Evolutionary conservation across 805 yeast genomes (phyloP).

Genomic region (Kluyveromyces nonfermentans): DNA sequence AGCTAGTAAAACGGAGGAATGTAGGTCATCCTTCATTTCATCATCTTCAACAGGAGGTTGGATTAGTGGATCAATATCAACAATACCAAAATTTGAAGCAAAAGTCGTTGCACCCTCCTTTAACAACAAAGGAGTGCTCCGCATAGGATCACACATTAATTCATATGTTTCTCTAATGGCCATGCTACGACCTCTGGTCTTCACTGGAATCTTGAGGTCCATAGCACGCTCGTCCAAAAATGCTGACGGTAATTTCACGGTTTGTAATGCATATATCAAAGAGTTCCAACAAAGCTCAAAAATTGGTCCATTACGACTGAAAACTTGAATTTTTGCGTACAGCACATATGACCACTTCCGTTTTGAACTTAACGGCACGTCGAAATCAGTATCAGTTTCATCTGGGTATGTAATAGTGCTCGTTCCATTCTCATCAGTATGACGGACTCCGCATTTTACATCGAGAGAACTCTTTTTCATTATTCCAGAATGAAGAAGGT

Average conservation of each 20-base stretch:
- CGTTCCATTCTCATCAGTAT: slow-evolving; percentile 41
- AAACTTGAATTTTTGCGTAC: slow-evolving; percentile 65
- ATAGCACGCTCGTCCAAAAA: slow-evolving; percentile 55
- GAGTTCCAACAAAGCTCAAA: slow-evolving; percentile 71
- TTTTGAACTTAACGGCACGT: slow-evolving; percentile 29
- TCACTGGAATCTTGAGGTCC: slow-evolving; percentile 42
- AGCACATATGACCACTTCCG: slow-evolving; percentile 49
- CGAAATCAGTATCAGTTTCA: slow-evolving; percentile 26
- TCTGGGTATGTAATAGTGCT: slow-evolving; percentile 40
- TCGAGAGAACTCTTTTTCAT: slow-evolving; percentile 42
- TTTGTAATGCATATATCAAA: slow-evolving; percentile 49
- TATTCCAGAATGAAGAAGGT: slow-evolving; percentile 47
- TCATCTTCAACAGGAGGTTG: slow-evolving; percentile 20
- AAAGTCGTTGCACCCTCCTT: slow-evolving; percentile 32
- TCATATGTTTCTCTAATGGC: slow-evolving; percentile 39
- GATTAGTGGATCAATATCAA: slow-evolving; percentile 34
- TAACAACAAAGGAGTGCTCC: slow-evolving; percentile 32
- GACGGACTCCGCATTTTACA: slow-evolving; percentile 34
- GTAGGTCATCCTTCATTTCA: slow-evolving; percentile 27
- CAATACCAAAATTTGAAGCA: slow-evolving; percentile 51
- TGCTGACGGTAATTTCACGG: slow-evolving; percentile 56
- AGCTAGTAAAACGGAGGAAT: slow-evolving; percentile 41
- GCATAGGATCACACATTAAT: slow-evolving; percentile 46
- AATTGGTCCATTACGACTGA: slow-evolving; percentile 74
- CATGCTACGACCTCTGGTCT: slow-evolving; percentile 43